Evolutionary conservation across 805 yeast species (phyloP).

Genomic region (Ogataea haglerorum): DNA sequence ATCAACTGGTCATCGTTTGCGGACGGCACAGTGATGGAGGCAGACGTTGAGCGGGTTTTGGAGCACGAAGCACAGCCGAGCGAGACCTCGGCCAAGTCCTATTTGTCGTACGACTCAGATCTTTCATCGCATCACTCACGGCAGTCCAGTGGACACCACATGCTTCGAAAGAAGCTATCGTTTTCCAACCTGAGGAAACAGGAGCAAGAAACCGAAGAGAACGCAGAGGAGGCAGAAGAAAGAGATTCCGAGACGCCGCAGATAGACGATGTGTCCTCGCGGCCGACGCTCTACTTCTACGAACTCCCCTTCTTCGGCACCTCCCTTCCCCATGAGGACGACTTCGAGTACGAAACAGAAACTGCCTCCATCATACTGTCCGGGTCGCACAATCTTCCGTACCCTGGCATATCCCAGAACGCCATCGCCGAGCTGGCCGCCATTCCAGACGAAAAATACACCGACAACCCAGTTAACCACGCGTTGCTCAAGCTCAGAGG

Average conservation of each 20-base stretch:
- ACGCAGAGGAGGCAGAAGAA: too few species aligned
- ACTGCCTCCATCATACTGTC: slow-evolving; percentile 33
- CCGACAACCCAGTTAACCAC: slow-evolving; percentile 66
- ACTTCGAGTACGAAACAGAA: slow-evolving; percentile 14
- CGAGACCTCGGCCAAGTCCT: slow-evolving; percentile 10
- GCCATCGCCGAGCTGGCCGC: slow-evolving; percentile 76
- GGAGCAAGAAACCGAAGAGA: not conserved
- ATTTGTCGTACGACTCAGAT: slow-evolving; percentile 2
- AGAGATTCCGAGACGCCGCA: not conserved
- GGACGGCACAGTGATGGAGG: slow-evolving; percentile 9
- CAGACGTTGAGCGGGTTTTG: slow-evolving; percentile 23
- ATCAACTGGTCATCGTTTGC: slow-evolving; percentile 36
- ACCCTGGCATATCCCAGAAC: slow-evolving; percentile 48
- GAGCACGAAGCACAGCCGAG: slow-evolving; percentile 17
- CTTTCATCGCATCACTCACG: slow-evolving; percentile 3
- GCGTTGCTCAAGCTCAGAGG: slow-evolving; percentile 84
- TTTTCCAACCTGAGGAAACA: slow-evolving; percentile 4
- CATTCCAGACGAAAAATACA: slow-evolving; percentile 73
- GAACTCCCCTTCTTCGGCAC: slow-evolving; percentile 26
- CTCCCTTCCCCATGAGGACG: slow-evolving; percentile 13
- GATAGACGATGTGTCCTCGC: slow-evolving; percentile 1
- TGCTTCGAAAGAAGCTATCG: slow-evolving; percentile 10
- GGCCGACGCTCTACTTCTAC: slow-evolving; percentile 18
- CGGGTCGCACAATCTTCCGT: slow-evolving; percentile 35
- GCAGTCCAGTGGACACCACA: slow-evolving; percentile 4